A percentile compares a stretch with the other conserved stretches of the same genome.
Evolutionary conservation across 768 basidiomycete species (phyloP).

Genomic region (Lactifluus pinguis): DNA sequence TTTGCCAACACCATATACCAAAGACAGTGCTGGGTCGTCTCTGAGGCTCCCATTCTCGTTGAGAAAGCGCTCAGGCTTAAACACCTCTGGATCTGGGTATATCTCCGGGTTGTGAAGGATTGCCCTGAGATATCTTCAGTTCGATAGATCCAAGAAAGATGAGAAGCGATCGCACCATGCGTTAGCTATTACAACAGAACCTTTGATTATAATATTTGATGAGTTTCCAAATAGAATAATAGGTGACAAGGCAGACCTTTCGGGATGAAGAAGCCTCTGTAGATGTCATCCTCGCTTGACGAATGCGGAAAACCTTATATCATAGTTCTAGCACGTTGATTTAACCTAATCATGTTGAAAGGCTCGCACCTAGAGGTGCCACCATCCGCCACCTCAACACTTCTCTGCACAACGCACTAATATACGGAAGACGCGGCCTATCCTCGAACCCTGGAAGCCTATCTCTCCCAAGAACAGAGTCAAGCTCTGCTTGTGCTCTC

Average conservation of each 20-base stretch:
- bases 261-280: constrained; percentile 5
- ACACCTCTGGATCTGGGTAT: constrained; percentile 5
- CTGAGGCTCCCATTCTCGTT: not conserved
- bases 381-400: constrained; percentile 2
- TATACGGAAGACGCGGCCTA: constrained; percentile 1
- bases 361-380: not conserved
- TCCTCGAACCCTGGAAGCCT: constrained; percentile 11
- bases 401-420: constrained; percentile 11
- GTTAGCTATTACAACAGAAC: not conserved
- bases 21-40: not conserved
- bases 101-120: constrained; percentile 1
- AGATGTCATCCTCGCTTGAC: constrained; percentile 1
- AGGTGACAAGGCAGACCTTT: constrained; percentile 3
- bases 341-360: too few species aligned
- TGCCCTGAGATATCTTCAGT: not conserved
- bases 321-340: not conserved
- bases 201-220: not conserved
- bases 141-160: not conserved
- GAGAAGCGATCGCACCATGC: not conserved
- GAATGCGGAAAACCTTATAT: constrained; percentile 1
- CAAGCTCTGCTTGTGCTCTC: constrained; percentile 10
- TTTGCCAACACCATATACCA: not conserved
- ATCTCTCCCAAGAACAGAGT: not conserved
- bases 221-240: not conserved
- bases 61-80: not conserved